A percentile compares a stretch with the other conserved stretches of the same genome.
phyloP scores from a whole-genome alignment of 1,284 basidiomycete species.

The Neotropicomus parvogracilis region DNA sequence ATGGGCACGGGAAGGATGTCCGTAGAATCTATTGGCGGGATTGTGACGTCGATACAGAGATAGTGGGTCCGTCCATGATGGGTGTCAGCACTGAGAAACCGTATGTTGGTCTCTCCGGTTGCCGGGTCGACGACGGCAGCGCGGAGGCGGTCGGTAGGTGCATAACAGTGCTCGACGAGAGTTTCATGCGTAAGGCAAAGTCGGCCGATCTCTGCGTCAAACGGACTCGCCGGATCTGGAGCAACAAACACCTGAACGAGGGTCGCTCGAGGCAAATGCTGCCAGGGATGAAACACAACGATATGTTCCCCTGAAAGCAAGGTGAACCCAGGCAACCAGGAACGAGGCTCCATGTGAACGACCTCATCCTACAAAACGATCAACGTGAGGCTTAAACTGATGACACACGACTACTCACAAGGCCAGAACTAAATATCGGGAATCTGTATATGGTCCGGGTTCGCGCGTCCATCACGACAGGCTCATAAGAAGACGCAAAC shows the following conservation, averaged over 20 bases:
- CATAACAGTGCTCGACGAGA: conserved; percentile 3
- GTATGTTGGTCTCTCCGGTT: conserved; percentile 15
- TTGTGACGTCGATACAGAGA: conserved; percentile 17
- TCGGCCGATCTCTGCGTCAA: neutral
- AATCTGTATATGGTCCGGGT: conserved; percentile 20
- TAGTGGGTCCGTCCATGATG: conserved; percentile 4
- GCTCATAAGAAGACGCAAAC: conserved; percentile 10
- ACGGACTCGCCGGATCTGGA: conserved; percentile 1
- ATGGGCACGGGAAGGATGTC: conserved; percentile 15
- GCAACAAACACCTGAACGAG: conserved; percentile 22
- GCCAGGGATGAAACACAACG: conserved; percentile 19
- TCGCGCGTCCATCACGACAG: conserved; percentile 21
- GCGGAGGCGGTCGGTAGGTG: conserved; percentile 15
- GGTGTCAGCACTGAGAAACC: conserved; percentile 9
- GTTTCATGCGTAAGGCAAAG: conserved; percentile 23
- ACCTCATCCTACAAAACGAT: conserved; percentile 8
- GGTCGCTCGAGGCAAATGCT: conserved; percentile 1
- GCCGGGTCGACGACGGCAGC: conserved; percentile 10
- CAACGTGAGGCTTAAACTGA: neutral
- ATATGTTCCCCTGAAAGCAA: conserved; percentile 15
- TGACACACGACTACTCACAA: conserved; percentile 14
- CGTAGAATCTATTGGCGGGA: conserved; percentile 7
- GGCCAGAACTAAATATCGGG: conserved; percentile 12
- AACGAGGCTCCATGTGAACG: neutral
- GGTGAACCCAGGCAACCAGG: conserved; percentile 15